phyloP scores from a whole-genome alignment of 2,329 filamentous ascomycete species.

The Exophiala xenobiotica region DNA sequence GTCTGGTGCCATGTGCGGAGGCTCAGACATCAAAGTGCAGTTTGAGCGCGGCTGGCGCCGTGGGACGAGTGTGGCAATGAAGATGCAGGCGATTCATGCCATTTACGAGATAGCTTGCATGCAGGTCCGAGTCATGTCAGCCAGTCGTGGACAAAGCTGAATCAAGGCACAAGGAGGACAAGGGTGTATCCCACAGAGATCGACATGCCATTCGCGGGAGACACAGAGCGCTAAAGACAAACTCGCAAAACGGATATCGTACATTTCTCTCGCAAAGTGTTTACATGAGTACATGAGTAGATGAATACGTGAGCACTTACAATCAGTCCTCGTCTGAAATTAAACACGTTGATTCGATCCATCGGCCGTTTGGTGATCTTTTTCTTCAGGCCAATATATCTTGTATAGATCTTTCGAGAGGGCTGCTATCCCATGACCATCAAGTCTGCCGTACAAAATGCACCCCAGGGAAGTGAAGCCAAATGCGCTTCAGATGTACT shows the following conservation, averaged over 20 bases:
- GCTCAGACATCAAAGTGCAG: neutral
- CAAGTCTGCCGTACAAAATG: neutral
- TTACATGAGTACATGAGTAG: neutral
- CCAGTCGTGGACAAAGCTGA: slow-evolving; percentile 14
- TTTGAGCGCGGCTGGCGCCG: slow-evolving; percentile 7
- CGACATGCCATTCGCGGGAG: slow-evolving; percentile 17
- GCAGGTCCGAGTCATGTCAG: slow-evolving; percentile 17
- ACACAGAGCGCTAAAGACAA: slow-evolving; percentile 2
- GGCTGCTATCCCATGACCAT: neutral
- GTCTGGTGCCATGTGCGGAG: slow-evolving; percentile 9
- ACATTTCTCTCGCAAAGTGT: no score
- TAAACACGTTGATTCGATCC: neutral
- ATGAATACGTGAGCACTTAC: neutral
- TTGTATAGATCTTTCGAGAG: slow-evolving; percentile 16
- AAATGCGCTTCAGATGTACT: neutral
- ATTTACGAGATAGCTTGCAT: slow-evolving; percentile 16
- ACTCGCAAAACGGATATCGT: neutral
- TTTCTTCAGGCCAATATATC: slow-evolving; percentile 8
- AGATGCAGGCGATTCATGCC: slow-evolving; percentile 11
- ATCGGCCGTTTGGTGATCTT: neutral
- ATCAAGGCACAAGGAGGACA: slow-evolving; percentile 18
- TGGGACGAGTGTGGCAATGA: slow-evolving; percentile 23
- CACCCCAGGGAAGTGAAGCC: neutral
- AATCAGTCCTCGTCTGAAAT: neutral
- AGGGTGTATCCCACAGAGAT: neutral